These are phyloP conservation scores for Aspergillus sp. DNA, from an alignment of 2,329 filamentous ascomycete species.

Conservation along the genomic window DNA sequence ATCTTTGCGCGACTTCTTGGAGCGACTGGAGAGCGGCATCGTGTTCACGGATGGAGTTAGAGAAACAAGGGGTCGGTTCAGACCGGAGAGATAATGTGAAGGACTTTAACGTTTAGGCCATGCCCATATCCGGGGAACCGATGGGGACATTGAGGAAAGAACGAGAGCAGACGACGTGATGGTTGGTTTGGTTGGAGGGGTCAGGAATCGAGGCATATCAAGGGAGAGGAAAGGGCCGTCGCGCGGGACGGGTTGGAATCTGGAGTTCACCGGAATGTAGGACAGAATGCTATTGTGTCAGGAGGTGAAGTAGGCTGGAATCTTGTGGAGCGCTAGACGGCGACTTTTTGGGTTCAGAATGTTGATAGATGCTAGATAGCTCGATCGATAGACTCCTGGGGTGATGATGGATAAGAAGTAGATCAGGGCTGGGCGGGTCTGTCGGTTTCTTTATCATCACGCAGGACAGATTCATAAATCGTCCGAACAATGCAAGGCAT, in stretches of 20 bases:
- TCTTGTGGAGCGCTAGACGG: background rate
- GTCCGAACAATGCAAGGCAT: background rate
- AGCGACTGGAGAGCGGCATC: conserved; percentile 28
- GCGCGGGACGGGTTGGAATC: conserved; percentile 4
- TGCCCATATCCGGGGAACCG: conserved; percentile 4
- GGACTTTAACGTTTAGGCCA: conserved; percentile 8
- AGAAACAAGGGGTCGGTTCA: background rate
- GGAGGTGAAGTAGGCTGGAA: background rate
- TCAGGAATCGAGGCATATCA: conserved; percentile 17
- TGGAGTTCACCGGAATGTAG: conserved; percentile 15
- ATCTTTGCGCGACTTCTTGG: conserved; percentile 28
- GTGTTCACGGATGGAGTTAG: conserved; percentile 11
- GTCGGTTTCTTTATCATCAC: too few species aligned
- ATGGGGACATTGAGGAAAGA: conserved; percentile 12
- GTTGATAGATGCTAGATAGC: too few species aligned
- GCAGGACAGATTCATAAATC: background rate
- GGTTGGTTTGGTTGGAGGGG: conserved; percentile 4
- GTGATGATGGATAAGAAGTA: too few species aligned
- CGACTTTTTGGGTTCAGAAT: background rate
- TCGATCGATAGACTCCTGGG: too few species aligned
- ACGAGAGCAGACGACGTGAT: conserved; percentile 1
- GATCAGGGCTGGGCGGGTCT: too few species aligned
- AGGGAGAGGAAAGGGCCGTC: conserved; percentile 12
- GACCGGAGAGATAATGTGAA: background rate
- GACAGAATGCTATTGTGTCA: conserved; percentile 12